Base-by-base conservation (phyloP, 2,329 filamentous ascomycete genomes). In the Ilyonectria destructans region DNA sequence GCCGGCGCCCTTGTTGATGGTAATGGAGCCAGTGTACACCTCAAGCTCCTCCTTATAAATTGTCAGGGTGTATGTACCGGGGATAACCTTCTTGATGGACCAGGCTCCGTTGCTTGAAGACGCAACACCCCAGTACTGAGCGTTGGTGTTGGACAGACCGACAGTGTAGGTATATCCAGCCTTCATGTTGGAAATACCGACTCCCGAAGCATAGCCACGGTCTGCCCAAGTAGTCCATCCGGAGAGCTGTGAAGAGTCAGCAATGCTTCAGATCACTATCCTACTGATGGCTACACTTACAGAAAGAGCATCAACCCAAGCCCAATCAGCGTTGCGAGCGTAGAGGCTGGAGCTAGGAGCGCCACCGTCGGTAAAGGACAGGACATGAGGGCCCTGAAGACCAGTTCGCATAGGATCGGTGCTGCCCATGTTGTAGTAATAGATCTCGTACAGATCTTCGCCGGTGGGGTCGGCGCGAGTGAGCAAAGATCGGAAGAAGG, bases 391-490 rank as follows among this genome's bases (percentile, higher is more conserved):
- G 6, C 82, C 82, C 59, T 83, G 82, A 1, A 84, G 78, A 43
- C 82, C 82, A 48, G 82, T 79, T 52, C 82, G 77, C 78, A 83
- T 80, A 4, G 78, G 72, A 62, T 84, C 82, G 2, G 80, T 83
- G 67, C 82, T 81, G 0, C 81, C 81, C 82, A 83, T 83, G 69
- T 80, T 82, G 73, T 83, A 84, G 64, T 82, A 80, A 55, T 83
- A 82, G 63, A 83, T 83, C 26, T 83, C 82, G 68, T 83, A 83
- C 17, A 84, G 72, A 62, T 84, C 82, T 17, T 81, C 80, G 12
- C 80, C 81, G 19, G 73, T 77, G 12, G 73, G 71, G 61, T 74
- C 74, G 35, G 80, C 81, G 19, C 81, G 79, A 7, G 81, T 77
- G n/a, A 82, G 72, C 19, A 83, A 76, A 33, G 78, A 81, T 31